These are phyloP conservation scores for Durotheca rogersii DNA, from an alignment of 495 filamentous ascomycete species.

Conservation along the genomic window DNA sequence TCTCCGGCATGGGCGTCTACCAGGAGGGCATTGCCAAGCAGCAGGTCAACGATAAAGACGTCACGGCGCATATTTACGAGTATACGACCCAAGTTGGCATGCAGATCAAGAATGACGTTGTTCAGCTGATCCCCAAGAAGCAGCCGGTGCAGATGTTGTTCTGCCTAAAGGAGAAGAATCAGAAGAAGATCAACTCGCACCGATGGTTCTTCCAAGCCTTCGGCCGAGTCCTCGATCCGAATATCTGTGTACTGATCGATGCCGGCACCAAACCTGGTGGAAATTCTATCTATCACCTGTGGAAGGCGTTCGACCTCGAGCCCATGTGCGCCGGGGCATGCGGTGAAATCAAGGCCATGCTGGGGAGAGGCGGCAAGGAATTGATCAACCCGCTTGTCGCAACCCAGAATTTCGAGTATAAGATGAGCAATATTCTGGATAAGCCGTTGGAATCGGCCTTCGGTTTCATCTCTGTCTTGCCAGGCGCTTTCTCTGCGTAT, in stretches of 20 bases:
- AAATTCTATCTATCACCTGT: slow-evolving; percentile 93
- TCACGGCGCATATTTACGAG: slow-evolving; percentile 98
- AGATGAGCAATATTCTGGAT: slow-evolving; percentile 99
- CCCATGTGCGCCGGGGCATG: slow-evolving; percentile 97
- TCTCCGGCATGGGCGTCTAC: slow-evolving; percentile 93
- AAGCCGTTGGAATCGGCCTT: slow-evolving; percentile 98
- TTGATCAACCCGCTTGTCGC: slow-evolving; percentile 92
- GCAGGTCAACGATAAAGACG: slow-evolving; percentile 94
- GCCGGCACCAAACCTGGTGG: slow-evolving; percentile 92
- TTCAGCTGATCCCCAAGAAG: slow-evolving; percentile 72
- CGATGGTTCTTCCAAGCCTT: slow-evolving; percentile 99
- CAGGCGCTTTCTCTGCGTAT: slow-evolving; percentile 97
- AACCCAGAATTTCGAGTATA: slow-evolving; percentile 99
- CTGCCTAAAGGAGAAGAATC: slow-evolving; percentile 99
- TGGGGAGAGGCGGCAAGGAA: slow-evolving; percentile 82
- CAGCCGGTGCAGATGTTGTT: slow-evolving; percentile 96
- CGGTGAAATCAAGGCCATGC: slow-evolving; percentile 99
- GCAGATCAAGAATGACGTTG: slow-evolving; percentile 83
- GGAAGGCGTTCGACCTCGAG: slow-evolving; percentile 98
- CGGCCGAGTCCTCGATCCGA: slow-evolving; percentile 86
- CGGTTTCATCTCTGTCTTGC: slow-evolving; percentile 95
- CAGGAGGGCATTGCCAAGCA: slow-evolving; percentile 99
- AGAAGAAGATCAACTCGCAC: slow-evolving; percentile 99
- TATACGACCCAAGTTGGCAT: slow-evolving; percentile 94
- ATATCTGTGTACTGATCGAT: slow-evolving; percentile 95